Conservation (phyloP, 768 basidiomycete species). For the Naganishia kalamii region DNA sequence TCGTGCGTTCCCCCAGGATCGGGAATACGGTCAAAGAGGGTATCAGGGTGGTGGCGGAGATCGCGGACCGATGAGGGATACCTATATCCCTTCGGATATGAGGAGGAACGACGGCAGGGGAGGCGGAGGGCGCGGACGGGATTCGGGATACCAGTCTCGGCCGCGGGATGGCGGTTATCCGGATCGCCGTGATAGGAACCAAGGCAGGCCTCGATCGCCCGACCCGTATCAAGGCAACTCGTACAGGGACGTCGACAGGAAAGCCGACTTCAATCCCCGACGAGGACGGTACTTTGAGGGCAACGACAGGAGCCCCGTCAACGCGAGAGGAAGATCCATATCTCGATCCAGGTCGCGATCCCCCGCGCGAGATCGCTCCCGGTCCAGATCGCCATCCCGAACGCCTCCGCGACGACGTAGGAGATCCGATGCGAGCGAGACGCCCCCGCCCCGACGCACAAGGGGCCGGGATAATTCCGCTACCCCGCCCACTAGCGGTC, state of each 20-base stretch:
- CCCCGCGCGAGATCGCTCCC: conserved; percentile 21
- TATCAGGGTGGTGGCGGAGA: conserved; percentile 8
- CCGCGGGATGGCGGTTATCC: conserved; percentile 14
- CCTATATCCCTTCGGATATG: not conserved
- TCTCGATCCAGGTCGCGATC: conserved; percentile 13
- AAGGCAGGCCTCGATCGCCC: conserved; percentile 1
- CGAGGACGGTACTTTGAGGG: conserved; percentile 11
- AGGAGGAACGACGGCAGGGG: conserved; percentile 13
- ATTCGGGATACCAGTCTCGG: conserved; percentile 4
- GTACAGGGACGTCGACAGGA: conserved; percentile 9
- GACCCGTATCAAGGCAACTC: conserved; percentile 9
- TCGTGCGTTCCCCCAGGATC: conserved; percentile 13
- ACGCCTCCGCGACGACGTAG: conserved; percentile 14
- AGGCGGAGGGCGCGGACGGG: conserved; percentile 2
- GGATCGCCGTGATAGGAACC: not conserved
- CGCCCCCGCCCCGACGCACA: conserved; percentile 8
- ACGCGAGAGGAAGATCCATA: conserved; percentile 4
- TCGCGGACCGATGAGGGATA: conserved; percentile 14
- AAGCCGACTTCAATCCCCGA: not conserved
- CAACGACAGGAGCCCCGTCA: not conserved
- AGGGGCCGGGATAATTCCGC: not conserved
- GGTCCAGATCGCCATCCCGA: conserved; percentile 23
- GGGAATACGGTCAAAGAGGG: not conserved
- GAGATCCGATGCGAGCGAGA: not conserved
- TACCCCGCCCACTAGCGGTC: not conserved